A percentile compares a stretch with the other conserved stretches of the same genome.
phyloP scores from a whole-genome alignment of 495 filamentous ascomycete genomes.

The Platismatia glauca region DNA sequence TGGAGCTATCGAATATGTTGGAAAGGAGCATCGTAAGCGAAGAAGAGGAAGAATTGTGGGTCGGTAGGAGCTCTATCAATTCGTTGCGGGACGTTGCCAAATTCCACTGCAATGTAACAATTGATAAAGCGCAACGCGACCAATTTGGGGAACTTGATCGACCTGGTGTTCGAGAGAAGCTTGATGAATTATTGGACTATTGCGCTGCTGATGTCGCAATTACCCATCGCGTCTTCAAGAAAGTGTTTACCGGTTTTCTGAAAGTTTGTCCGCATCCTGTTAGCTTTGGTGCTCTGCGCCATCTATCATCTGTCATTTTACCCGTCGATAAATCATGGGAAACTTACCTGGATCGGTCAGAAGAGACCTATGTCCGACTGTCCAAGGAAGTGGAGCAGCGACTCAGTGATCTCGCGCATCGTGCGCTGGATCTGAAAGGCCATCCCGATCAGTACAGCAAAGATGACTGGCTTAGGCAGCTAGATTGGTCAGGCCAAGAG shows the following conservation, averaged over 20 bases:
- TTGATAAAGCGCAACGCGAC: slow-evolving; percentile 84
- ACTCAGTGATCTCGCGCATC: slow-evolving; percentile 60
- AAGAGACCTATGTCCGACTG: slow-evolving; percentile 71
- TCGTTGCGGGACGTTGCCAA: slow-evolving; percentile 92
- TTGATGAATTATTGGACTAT: slow-evolving; percentile 84
- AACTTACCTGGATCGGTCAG: slow-evolving; percentile 68
- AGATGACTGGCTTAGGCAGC: slow-evolving; percentile 85
- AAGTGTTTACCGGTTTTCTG: slow-evolving; percentile 82
- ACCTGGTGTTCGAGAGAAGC: slow-evolving; percentile 52
- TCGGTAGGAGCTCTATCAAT: slow-evolving; percentile 88
- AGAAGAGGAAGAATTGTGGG: slow-evolving; percentile 91
- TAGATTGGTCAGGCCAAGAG: slow-evolving; percentile 93
- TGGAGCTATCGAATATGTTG: slow-evolving; percentile 63
- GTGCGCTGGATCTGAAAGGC: slow-evolving; percentile 64
- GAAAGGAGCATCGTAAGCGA: slow-evolving; percentile 57
- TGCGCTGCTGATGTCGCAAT: slow-evolving; percentile 91
- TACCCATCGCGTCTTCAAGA: slow-evolving; percentile 86
- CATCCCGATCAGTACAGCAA: slow-evolving; percentile 55
- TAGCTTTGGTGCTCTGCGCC: slow-evolving; percentile 87
- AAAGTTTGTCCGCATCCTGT: slow-evolving; percentile 90
- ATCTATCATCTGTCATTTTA: slow-evolving; percentile 84
- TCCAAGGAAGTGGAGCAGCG: slow-evolving; percentile 67
- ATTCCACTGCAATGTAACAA: slow-evolving; percentile 84
- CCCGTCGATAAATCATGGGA: slow-evolving; percentile 86
- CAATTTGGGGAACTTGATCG: slow-evolving; percentile 77